Base-by-base conservation (phyloP, 2,329 filamentous ascomycete genomes). In the Colletotrichum endophyticum region DNA sequence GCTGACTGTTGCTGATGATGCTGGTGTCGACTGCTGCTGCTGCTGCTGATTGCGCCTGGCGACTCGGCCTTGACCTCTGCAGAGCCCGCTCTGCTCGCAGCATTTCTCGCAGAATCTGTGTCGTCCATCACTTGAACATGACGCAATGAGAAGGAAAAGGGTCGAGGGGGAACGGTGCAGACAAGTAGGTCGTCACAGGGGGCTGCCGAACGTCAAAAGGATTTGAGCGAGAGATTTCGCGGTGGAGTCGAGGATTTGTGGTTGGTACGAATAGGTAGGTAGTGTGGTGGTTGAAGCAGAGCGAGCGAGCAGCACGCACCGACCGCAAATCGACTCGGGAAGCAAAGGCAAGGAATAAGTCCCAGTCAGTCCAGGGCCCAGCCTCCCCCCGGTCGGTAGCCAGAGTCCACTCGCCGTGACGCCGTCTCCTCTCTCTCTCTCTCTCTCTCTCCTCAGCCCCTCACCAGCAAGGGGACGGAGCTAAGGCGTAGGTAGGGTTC, bases 41-140 rank as follows among this genome's bases (percentile, higher is more conserved):
- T 53, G 57, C 56, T 71, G 71, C 39, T 76, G 69, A 36, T 68
- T 44, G 67, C 56, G 63, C 39, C 77, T 6, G 77, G 78, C 49
- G 74, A 78, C 66, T 78, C 77, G 36, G 76, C 70, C 72, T 78
- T 75, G n/a, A 75, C 53, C 57, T 78, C 77, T 39, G 68, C 75
- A 66, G 77, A 78, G 63, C 68, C 56, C 30, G 77, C 72, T 66
- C 75, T 77, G 75, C 66, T 79, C 75, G 76, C 70, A 49, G 70
- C 30, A 77, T 79, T 73, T 70, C 68, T 79, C 67, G 72, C 68
- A 64, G 77, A 70, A 78, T 78, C 72, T 73, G 61, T 66, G 62
- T 78, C 69, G 72, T 69, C 66, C 77, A 72, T 78, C 59, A 72
- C 66, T 71, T 59, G 63, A 34, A 63, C 75, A 77, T 77, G 75